These are phyloP conservation scores for Solanum paucissectum DNA, from an alignment of 257 asterid genomes.

Conservation along the genomic window DNA sequence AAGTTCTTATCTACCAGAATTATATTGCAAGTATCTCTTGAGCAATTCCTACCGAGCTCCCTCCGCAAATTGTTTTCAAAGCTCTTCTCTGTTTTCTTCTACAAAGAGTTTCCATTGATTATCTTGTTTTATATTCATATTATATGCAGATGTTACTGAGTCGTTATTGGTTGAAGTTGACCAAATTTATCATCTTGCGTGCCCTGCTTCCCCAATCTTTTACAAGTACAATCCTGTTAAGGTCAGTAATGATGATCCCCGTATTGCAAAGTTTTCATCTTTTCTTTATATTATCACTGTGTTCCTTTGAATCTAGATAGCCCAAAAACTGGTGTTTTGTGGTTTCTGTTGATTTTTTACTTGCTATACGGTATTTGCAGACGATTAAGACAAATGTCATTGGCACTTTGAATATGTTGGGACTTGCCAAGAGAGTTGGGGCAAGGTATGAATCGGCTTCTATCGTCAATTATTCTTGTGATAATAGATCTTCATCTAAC, in stretches of 20 bases:
- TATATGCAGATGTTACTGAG: slow-evolving; percentile 72
- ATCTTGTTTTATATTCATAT: neutral
- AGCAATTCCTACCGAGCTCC: neutral
- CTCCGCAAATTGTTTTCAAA: neutral
- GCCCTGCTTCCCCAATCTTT: slow-evolving; percentile 99
- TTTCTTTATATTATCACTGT: neutral
- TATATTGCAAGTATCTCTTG: neutral
- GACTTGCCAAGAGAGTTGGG: slow-evolving; percentile 97
- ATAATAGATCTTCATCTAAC: neutral
- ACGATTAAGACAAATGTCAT: slow-evolving; percentile 94
- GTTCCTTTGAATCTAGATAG: neutral
- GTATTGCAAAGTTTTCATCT: neutral
- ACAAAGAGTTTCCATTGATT: neutral
- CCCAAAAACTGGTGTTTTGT: neutral
- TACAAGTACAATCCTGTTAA: slow-evolving; percentile 95
- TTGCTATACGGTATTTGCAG: slow-evolving; percentile 20
- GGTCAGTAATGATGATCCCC: slow-evolving; percentile 25
- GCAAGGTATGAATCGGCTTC: slow-evolving; percentile 50
- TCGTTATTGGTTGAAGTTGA: slow-evolving; percentile 82
- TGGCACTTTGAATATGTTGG: slow-evolving; percentile 95
- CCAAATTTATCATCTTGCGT: slow-evolving; percentile 94
- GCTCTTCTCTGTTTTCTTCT: neutral
- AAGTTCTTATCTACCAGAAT: neutral
- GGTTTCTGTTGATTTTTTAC: neutral
- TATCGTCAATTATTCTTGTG: neutral